phyloP scores from a whole-genome alignment of 371 early-diverging fungal genomes.

The Rhizopus sp. region DNA sequence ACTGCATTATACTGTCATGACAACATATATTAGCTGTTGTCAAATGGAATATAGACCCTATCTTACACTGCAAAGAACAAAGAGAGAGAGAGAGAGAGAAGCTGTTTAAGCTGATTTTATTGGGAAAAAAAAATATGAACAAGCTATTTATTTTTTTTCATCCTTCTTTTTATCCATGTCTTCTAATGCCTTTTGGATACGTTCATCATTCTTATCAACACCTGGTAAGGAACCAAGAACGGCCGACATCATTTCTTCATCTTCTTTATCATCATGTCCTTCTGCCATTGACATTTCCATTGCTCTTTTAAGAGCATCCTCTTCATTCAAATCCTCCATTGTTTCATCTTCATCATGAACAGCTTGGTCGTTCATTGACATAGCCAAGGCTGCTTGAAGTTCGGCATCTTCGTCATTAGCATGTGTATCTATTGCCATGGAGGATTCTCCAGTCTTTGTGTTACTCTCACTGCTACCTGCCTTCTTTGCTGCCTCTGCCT shows the following conservation, averaged over 20 bases:
- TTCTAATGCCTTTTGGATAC: constrained; percentile 72
- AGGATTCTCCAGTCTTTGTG: constrained; percentile 36
- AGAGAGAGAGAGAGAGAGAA: too few relatives aligned
- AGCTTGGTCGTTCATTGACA: constrained; percentile 61
- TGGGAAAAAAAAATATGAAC: too few relatives aligned
- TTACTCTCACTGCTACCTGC: constrained; percentile 26
- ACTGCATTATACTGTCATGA: too few relatives aligned
- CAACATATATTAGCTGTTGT: too few relatives aligned
- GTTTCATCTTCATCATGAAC: constrained; percentile 54
- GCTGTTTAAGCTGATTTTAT: too few relatives aligned
- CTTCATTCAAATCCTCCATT: constrained; percentile 83
- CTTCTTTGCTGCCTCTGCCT: constrained; percentile 61
- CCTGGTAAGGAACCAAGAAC: constrained; percentile 84
- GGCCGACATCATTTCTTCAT: constrained; percentile 60
- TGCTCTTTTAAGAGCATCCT: constrained; percentile 87
- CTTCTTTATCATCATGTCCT: constrained; percentile 39
- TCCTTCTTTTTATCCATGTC: constrained; percentile 57
- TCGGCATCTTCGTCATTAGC: constrained; percentile 52
- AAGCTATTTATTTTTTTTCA: constrained; percentile 34
- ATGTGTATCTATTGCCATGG: constrained; percentile 51
- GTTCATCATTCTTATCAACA: constrained; percentile 88
- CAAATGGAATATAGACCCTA: too few relatives aligned
- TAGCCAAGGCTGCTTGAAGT: constrained; percentile 62
- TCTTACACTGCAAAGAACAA: too few relatives aligned
- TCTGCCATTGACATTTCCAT: constrained; percentile 85